These are phyloP conservation scores for Peronosclerospora sorghi DNA, from an alignment of 352 stramenopile species.

Conservation along the genomic window DNA sequence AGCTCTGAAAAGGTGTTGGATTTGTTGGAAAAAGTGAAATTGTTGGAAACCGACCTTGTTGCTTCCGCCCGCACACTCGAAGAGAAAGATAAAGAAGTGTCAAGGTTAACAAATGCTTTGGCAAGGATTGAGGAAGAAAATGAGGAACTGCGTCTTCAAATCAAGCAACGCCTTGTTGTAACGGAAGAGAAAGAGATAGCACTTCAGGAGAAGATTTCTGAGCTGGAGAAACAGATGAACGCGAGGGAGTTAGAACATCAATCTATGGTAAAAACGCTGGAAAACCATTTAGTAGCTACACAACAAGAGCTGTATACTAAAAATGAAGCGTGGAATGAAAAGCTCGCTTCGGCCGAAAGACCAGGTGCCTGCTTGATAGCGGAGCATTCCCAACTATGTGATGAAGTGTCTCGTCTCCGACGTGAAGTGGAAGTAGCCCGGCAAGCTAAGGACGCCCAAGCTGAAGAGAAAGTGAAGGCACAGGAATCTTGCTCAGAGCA, in stretches of 20 bases:
- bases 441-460: constrained; percentile 3
- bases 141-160: constrained; percentile 49
- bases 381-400: constrained; percentile 11
- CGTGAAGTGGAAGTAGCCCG: constrained; percentile 2
- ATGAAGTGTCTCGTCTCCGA: constrained; percentile 11
- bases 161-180: constrained; percentile 38
- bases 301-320: constrained; percentile 19
- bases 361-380: constrained; percentile 9
- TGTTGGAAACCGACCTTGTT: constrained; percentile 22
- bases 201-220: constrained; percentile 26
- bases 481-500: constrained; percentile 18
- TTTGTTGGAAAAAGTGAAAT: constrained; percentile 26
- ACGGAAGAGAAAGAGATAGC: constrained; percentile 28
- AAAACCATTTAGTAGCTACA: constrained; percentile 20
- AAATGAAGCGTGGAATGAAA: constrained; percentile 19
- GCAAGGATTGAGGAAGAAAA: constrained; percentile 36
- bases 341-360: constrained; percentile 13
- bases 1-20: constrained; percentile 28
- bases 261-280: constrained; percentile 17
- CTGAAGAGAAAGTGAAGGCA: constrained; percentile 10
- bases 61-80: constrained; percentile 12
- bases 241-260: constrained; percentile 15
- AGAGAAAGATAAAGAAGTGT: constrained; percentile 25
- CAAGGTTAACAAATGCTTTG: constrained; percentile 17
- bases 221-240: constrained; percentile 27